phyloP scores from a whole-genome alignment of 768 basidiomycete species.

The Artomyces pyxidatus region DNA sequence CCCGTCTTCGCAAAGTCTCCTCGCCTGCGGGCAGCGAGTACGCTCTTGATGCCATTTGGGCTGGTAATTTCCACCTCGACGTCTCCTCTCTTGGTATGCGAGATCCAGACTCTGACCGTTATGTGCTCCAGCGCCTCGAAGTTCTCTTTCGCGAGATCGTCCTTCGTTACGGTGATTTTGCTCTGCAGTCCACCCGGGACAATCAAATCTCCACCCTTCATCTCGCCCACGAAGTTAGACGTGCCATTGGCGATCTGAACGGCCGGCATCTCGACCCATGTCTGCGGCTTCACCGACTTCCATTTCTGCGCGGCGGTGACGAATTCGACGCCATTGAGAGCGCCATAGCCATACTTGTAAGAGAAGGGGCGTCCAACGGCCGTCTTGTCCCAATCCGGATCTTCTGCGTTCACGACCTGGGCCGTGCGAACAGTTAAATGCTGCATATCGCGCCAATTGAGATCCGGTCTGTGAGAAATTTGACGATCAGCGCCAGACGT shows the following conservation, averaged over 20 bases:
- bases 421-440: slow-evolving; percentile 78
- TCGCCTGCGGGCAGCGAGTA: slow-evolving; percentile 66
- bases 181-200: slow-evolving; percentile 54
- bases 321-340: slow-evolving; percentile 73
- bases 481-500: slow-evolving; percentile 5
- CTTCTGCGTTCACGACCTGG: slow-evolving; percentile 72
- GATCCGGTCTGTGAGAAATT: slow-evolving; percentile 68
- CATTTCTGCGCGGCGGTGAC: slow-evolving; percentile 77
- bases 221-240: slow-evolving; percentile 44
- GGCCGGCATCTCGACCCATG: slow-evolving; percentile 75
- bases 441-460: slow-evolving; percentile 96
- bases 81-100: slow-evolving; percentile 81
- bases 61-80: slow-evolving; percentile 87
- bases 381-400: slow-evolving; percentile 91
- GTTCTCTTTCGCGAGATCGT: slow-evolving; percentile 64
- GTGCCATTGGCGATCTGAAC: slow-evolving; percentile 57
- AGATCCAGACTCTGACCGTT: slow-evolving; percentile 87
- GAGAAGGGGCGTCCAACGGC: slow-evolving; percentile 58
- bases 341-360: slow-evolving; percentile 97
- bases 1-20: slow-evolving; percentile 61
- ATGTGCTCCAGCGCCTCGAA: slow-evolving; percentile 88
- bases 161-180: slow-evolving; percentile 55
- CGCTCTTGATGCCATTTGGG: slow-evolving; percentile 78
- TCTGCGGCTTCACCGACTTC: slow-evolving; percentile 88
- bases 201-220: slow-evolving; percentile 62